Evolutionary conservation across 805 yeast species (phyloP).

Genomic region (Yarrowia alimentaria): DNA sequence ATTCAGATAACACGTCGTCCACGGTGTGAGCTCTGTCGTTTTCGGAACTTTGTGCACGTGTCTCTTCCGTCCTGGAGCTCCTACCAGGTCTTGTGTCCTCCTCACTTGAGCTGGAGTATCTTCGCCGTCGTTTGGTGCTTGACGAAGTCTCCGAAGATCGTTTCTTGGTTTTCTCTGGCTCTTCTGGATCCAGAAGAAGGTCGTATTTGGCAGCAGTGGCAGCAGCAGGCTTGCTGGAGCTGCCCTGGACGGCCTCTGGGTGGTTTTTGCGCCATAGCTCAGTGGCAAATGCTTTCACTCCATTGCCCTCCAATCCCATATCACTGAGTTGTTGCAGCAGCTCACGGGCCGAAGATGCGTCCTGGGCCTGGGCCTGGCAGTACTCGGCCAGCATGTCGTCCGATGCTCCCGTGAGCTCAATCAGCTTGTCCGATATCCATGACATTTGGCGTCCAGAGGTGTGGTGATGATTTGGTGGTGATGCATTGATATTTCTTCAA

Average conservation of each 20-base stretch:
- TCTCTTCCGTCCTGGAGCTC: not conserved
- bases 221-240: too few relatives aligned
- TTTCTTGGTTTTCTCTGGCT: not conserved
- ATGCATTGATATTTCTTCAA: too few relatives aligned
- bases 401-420: conserved; percentile 32
- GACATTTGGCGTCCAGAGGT: conserved; percentile 7
- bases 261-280: conserved; percentile 31
- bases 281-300: conserved; percentile 30
- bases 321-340: conserved; percentile 30
- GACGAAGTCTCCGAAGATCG: not conserved
- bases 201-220: conserved; percentile 1
- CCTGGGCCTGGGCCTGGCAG: conserved; percentile 35
- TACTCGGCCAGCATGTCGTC: conserved; percentile 37
- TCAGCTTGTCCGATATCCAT: conserved; percentile 34
- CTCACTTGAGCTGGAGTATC: not conserved
- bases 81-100: not conserved
- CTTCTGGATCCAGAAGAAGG: conserved; percentile 9
- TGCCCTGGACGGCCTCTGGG: too few relatives aligned
- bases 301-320: conserved; percentile 32
- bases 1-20: conserved; percentile 41
- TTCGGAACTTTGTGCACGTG: not conserved
- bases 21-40: conserved; percentile 44
- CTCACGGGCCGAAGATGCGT: conserved; percentile 31
- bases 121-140: conserved; percentile 10
- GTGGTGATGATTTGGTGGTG: not conserved